These are phyloP conservation scores for Ustilago crameri DNA, from an alignment of 1,284 basidiomycete genomes.

Conservation along the genomic window DNA sequence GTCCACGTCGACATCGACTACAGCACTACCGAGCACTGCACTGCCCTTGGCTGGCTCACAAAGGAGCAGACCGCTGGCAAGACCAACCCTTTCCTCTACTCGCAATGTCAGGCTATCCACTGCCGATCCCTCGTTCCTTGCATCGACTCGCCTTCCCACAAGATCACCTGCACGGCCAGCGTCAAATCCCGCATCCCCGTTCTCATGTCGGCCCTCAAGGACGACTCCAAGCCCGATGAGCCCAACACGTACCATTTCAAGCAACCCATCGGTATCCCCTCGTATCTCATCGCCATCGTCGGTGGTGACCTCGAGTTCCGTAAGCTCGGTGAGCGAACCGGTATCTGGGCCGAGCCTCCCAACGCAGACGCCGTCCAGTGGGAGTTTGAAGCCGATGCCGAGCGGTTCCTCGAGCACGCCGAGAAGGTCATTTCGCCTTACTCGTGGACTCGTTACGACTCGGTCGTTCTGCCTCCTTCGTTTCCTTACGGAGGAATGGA, in stretches of 20 bases:
- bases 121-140: conserved; percentile 56
- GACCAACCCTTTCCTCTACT: conserved; percentile 86
- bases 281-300: conserved; percentile 66
- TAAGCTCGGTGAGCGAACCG: conserved; percentile 61
- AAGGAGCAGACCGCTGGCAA: conserved; percentile 88
- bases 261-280: conserved; percentile 64
- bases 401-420: conserved; percentile 64
- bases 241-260: conserved; percentile 57
- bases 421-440: conserved; percentile 72
- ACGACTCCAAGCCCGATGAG: conserved; percentile 39
- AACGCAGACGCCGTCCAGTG: conserved; percentile 63
- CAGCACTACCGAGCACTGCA: conserved; percentile 80
- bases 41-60: conserved; percentile 91
- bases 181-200: conserved; percentile 59
- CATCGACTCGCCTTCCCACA: conserved; percentile 66
- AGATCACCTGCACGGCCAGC: conserved; percentile 64
- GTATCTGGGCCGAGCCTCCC: conserved; percentile 66
- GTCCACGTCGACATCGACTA: conserved; percentile 59
- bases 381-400: conserved; percentile 66
- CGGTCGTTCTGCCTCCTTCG: conserved; percentile 89
- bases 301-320: conserved; percentile 64
- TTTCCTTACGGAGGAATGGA: conserved; percentile 78
- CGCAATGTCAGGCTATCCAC: conserved; percentile 83
- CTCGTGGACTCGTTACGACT: conserved; percentile 87
- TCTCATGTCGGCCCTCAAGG: conserved; percentile 66